Conservation (phyloP, 2,329 filamentous ascomycete species). For the Thelonectria rubi region DNA sequence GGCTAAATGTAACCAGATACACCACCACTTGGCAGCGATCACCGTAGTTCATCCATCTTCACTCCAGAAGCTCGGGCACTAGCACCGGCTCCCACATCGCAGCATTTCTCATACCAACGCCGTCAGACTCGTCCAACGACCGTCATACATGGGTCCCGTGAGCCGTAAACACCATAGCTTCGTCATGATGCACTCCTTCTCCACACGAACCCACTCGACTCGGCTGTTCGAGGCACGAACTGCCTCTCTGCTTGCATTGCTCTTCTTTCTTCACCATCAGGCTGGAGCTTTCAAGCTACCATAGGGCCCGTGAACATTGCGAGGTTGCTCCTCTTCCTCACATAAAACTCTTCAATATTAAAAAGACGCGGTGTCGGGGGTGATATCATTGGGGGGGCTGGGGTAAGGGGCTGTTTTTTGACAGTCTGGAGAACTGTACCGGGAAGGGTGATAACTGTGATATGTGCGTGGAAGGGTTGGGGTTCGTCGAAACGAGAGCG, state of each 20-base stretch:
- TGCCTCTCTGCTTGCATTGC: conserved; percentile 37
- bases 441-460: conserved; percentile 37
- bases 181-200: conserved; percentile 37
- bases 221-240: conserved; percentile 33
- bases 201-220: conserved; percentile 36
- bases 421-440: conserved; percentile 41
- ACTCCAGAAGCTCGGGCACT: conserved; percentile 41
- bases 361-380: conserved; percentile 46
- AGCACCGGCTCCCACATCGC: conserved; percentile 38
- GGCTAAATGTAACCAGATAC: conserved; percentile 35
- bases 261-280: conserved; percentile 49
- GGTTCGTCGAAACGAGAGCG: conserved; percentile 26
- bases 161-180: conserved; percentile 36
- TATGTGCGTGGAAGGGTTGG: conserved; percentile 34
- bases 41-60: conserved; percentile 39
- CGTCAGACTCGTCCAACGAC: conserved; percentile 32
- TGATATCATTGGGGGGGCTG: conserved; percentile 43
- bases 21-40: conserved; percentile 42
- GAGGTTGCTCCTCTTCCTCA: conserved; percentile 39
- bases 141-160: conserved; percentile 35
- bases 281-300: conserved; percentile 74
- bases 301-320: conserved; percentile 58
- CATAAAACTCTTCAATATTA: conserved; percentile 51
- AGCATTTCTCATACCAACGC: conserved; percentile 33
- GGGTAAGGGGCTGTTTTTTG: conserved; percentile 29